Percentiles rank a stretch among this genome's conserved stretches.
phyloP scores from a whole-genome alignment of 2,329 filamentous ascomycete species.

The Pochonia chlamydosporia region DNA sequence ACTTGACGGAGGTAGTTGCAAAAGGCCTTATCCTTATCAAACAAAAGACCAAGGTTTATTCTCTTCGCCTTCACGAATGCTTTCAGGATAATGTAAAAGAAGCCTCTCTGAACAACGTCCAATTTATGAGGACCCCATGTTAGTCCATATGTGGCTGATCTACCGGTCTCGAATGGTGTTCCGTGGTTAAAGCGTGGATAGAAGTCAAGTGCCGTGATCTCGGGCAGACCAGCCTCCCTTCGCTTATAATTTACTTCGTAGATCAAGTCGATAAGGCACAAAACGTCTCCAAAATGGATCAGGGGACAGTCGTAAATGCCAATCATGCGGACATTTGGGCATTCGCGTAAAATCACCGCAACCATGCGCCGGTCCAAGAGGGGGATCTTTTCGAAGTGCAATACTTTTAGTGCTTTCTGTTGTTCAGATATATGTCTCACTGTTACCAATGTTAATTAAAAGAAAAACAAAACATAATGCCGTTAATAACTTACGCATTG shows the following conservation, averaged over 20 bases:
- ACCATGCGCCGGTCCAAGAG: slow-evolving; percentile 27
- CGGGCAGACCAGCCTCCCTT: neutral
- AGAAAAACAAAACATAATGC: neutral
- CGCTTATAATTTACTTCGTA: slow-evolving; percentile 26
- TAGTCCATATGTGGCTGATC: slow-evolving; percentile 22
- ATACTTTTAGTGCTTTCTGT: slow-evolving; percentile 13
- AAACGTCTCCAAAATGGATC: slow-evolving; percentile 29
- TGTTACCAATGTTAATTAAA: slow-evolving; percentile 10
- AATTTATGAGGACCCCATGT: slow-evolving; percentile 17
- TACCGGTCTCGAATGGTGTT: slow-evolving; percentile 11
- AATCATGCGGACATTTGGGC: slow-evolving; percentile 24
- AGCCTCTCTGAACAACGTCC: slow-evolving; percentile 25
- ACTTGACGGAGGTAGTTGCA: slow-evolving; percentile 21
- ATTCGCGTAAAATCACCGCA: slow-evolving; percentile 27
- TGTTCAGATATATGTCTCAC: slow-evolving; percentile 18
- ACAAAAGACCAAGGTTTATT: slow-evolving; percentile 24
- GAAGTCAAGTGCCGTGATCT: slow-evolving; percentile 25
- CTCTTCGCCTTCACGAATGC: slow-evolving; percentile 25
- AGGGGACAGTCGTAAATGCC: slow-evolving; percentile 32
- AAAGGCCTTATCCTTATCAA: slow-evolving; percentile 24
- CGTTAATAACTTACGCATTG: slow-evolving; percentile 17
- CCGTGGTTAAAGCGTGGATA: slow-evolving; percentile 26
- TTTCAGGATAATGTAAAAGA: slow-evolving; percentile 27
- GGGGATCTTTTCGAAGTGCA: slow-evolving; percentile 24
- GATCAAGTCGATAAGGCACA: slow-evolving; percentile 28